phyloP scores from a whole-genome alignment of 1,284 basidiomycete genomes.

The Microbotryum lychnidis-dioicae region DNA sequence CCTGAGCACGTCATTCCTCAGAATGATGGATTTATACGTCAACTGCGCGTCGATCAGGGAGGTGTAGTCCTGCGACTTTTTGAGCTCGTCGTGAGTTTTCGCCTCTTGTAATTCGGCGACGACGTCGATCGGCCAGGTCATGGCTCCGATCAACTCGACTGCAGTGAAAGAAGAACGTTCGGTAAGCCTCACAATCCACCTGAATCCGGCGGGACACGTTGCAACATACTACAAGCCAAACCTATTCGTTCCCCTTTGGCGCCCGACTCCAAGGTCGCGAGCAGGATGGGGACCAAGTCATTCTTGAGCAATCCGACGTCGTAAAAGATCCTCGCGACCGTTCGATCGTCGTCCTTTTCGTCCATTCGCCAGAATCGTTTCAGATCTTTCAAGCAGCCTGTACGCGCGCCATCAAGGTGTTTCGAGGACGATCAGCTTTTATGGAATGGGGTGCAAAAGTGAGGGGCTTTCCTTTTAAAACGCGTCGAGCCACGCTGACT shows the following conservation, averaged over 20 bases:
- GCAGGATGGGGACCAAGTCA: conserved; percentile 75
- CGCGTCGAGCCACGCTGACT: background rate
- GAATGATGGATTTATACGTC: conserved; percentile 62
- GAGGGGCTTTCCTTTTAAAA: too few relatives aligned
- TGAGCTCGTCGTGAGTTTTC: conserved; percentile 50
- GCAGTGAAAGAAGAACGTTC: background rate
- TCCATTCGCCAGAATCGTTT: conserved; percentile 92
- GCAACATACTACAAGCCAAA: conserved; percentile 57
- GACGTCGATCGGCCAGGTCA: conserved; percentile 96
- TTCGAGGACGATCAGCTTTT: background rate
- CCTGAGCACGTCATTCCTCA: conserved; percentile 34
- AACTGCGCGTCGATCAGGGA: conserved; percentile 69
- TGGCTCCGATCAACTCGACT: conserved; percentile 78
- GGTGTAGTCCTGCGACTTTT: conserved; percentile 68
- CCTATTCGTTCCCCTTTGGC: conserved; percentile 62
- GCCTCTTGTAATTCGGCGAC: conserved; percentile 77
- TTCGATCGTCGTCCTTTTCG: conserved; percentile 87
- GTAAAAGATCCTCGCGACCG: conserved; percentile 83
- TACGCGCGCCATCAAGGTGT: background rate
- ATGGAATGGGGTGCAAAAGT: too few relatives aligned
- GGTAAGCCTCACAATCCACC: background rate
- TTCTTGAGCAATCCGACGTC: conserved; percentile 69
- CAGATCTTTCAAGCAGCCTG: conserved; percentile 78
- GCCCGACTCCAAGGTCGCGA: conserved; percentile 53
- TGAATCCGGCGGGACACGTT: too few relatives aligned